Conservation (phyloP, 2,329 filamentous ascomycete species). For the Ophiostoma quercus region DNA sequence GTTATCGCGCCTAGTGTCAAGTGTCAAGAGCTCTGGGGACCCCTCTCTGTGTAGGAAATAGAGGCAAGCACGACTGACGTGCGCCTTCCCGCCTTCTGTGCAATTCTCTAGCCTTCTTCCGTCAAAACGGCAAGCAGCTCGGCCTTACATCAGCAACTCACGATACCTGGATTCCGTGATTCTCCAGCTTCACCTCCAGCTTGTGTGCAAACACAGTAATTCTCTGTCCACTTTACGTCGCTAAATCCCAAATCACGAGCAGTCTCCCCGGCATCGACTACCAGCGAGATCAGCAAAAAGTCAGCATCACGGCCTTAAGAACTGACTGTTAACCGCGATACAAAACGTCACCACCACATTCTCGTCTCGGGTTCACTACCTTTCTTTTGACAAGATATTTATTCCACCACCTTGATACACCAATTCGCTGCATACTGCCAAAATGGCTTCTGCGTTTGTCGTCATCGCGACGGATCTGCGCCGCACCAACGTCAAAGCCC, state of each 20-base stretch:
- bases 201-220: not conserved
- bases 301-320: not conserved
- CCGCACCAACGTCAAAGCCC: conserved; percentile 76
- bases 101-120: conserved; percentile 24
- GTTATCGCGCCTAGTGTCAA: not conserved
- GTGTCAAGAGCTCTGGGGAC: conserved; percentile 15
- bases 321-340: not conserved
- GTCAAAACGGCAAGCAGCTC: not conserved
- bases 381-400: not conserved
- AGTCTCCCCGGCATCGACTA: not conserved
- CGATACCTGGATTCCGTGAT: no score
- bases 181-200: not conserved
- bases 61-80: conserved; percentile 12
- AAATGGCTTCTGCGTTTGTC: conserved; percentile 82
- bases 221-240: not conserved
- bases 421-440: conserved; percentile 27
- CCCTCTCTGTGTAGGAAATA: conserved; percentile 15
- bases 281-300: not conserved
- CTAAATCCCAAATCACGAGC: not conserved
- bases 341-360: not conserved
- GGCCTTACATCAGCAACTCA: conserved; percentile 1
- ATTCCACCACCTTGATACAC: not conserved
- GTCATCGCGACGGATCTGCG: conserved; percentile 77
- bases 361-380: not conserved
- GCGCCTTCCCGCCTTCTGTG: conserved; percentile 20